Percentiles rank a stretch among this genome's conserved stretches.
phyloP scores from a whole-genome alignment of 129 eudicot genomes.

The Daucus carota region DNA sequence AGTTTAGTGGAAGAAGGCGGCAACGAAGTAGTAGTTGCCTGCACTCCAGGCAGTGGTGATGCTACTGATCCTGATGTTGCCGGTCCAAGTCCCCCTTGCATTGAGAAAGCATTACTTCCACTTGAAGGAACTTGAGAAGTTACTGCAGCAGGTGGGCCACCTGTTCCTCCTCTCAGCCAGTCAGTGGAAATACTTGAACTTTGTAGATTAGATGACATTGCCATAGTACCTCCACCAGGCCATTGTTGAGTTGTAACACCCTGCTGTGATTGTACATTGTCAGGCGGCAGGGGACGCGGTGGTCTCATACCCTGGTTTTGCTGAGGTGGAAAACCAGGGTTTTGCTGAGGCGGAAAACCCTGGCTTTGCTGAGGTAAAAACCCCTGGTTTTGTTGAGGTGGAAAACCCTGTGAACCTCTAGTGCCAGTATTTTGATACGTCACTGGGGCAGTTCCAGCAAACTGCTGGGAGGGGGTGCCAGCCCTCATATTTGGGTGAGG shows the following conservation, averaged over 20 bases:
- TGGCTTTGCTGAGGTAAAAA: conserved; percentile 28
- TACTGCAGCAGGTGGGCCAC: conserved; percentile 23
- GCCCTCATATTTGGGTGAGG: conserved; percentile 32
- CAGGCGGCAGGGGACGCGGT: conserved; percentile 35
- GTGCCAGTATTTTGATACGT: conserved; percentile 36
- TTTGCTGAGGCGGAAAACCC: conserved; percentile 28
- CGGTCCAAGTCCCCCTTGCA: conserved; percentile 29
- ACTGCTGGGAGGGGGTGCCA: conserved; percentile 26
- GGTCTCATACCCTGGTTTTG: conserved; percentile 47
- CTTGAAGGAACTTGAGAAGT: conserved; percentile 38
- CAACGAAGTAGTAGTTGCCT: conserved; percentile 18
- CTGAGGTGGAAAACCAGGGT: conserved; percentile 40
- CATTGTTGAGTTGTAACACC: conserved; percentile 29
- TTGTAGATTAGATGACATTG: conserved; percentile 22
- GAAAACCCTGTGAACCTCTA: conserved; percentile 39
- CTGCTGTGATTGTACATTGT: conserved; percentile 25
- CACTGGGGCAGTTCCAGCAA: conserved; percentile 20
- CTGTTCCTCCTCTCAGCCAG: conserved; percentile 36
- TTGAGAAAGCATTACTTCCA: conserved; percentile 21
- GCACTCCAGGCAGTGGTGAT: conserved; percentile 32
- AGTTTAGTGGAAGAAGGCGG: conserved; percentile 39
- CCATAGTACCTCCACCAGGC: conserved; percentile 37
- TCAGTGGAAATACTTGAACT: conserved; percentile 24
- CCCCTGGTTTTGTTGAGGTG: conserved; percentile 44
- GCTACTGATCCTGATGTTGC: conserved; percentile 23